Conservation (phyloP, 192 early-diverging fungal genomes). For the Gryganskiella cystojenkinii region DNA sequence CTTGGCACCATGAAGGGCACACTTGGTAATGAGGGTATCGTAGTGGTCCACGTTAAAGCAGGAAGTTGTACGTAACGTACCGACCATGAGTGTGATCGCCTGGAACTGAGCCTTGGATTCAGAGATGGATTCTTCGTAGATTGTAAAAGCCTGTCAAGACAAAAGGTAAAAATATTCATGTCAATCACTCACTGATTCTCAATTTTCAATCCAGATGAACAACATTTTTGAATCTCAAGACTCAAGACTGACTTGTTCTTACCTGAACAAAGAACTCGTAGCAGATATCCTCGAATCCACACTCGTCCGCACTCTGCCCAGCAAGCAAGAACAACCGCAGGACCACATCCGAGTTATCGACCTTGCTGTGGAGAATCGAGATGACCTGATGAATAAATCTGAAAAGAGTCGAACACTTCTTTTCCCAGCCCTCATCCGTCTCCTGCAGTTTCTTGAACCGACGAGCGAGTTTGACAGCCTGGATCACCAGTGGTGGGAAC, state of each 20-base stretch:
- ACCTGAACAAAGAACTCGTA: conserved; percentile 97
- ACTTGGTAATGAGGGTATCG: conserved; percentile 93
- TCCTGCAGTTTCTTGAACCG: conserved; percentile 61
- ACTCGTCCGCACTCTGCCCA: conserved; percentile 87
- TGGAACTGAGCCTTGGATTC: conserved; percentile 93
- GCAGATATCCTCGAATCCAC: conserved; percentile 90
- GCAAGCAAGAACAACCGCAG: conserved; percentile 88
- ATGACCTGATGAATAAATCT: conserved; percentile 92
- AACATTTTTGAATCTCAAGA: background rate
- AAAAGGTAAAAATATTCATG: conserved; percentile 15
- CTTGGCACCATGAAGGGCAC: conserved; percentile 88
- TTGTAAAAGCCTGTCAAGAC: conserved; percentile 94
- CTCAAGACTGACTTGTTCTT: background rate
- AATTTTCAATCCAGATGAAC: background rate
- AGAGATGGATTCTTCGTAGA: conserved; percentile 96
- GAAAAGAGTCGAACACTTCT: conserved; percentile 80
- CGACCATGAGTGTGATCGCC: conserved; percentile 89
- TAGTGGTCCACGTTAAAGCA: conserved; percentile 93
- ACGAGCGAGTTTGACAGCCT: conserved; percentile 72
- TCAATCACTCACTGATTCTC: background rate
- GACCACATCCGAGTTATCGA: conserved; percentile 66
- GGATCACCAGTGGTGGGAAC: conserved; percentile 86
- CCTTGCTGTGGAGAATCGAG: conserved; percentile 74
- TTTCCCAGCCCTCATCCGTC: conserved; percentile 70
- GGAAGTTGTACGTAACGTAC: conserved; percentile 83